Evolutionary conservation across 2,329 filamentous ascomycete species (phyloP), one percentile per base, ranked within the genome.

Genomic region (Calonectria hongkongensis): DNA sequence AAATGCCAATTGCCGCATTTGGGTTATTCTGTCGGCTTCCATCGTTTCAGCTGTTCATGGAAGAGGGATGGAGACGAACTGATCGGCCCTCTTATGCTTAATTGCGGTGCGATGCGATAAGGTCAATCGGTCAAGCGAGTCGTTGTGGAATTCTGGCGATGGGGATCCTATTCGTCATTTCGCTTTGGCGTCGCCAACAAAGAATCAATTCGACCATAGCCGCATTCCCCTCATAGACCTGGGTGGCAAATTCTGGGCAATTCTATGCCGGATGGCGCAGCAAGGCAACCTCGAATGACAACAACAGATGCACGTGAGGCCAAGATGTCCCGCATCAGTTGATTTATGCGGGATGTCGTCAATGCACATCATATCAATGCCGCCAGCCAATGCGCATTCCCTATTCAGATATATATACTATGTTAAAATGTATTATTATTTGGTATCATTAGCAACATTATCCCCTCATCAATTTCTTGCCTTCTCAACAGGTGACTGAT

Each of bases 251-350:
- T 41, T 41, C 33, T 27, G 7, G 54, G 36, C 7, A 60, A 13
- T 60, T 41, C 21, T 10, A 60, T 39, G 33, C 33, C 33, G n/a
- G 54, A 39, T 60, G 54, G 54, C 54, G 54, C 54, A 60, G 54
- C 54, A 41, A 60, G 54, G 54, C 54, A 36, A 25, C 21, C 28
- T 60, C 13, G 36, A 27, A 60, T 36, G 33, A 60, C 41, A 18
- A 8, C n/a, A 8, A 28, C 36, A 60, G 25, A 27, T 56, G 16
- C 54, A 60, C 33, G 54, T 60, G 54, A 41, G 39, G 21, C 21
- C 54, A 60, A 27, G 7, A 18, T n/a, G 25, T 41, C 21, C 33
- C 54, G 39, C 21, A 16, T 25, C 39, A 25, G 21, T 15, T 15
- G 21, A 27, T 27, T 51, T 8, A 36, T 60, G 54, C 54, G 39